These are phyloP conservation scores for Lithohypha guttulata DNA, from an alignment of 2,329 filamentous ascomycete species.

Conservation along the genomic window DNA sequence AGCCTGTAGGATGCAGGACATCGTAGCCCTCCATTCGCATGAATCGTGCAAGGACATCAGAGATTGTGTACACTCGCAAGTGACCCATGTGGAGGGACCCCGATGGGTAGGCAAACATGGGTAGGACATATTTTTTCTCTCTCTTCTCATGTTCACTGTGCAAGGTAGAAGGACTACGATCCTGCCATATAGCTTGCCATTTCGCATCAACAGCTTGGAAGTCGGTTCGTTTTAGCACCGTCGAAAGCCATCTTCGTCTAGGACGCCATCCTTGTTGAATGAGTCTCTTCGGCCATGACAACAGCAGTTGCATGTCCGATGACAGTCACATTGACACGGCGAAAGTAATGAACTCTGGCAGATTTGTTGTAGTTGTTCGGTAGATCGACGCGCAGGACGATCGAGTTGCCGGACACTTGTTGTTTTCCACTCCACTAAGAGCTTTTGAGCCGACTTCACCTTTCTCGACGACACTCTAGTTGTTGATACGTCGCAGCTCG, in stretches of 20 bases:
- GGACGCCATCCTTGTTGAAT: neutral
- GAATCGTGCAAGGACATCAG: constrained; percentile 71
- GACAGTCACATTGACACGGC: neutral
- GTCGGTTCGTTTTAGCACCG: constrained; percentile 25
- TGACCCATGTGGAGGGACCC: constrained; percentile 79
- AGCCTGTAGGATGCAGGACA: constrained; percentile 82
- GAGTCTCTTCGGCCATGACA: constrained; percentile 2
- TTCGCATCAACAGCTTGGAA: constrained; percentile 41
- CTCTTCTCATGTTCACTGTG: too few species aligned
- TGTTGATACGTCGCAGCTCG: too few species aligned
- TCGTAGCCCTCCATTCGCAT: constrained; percentile 61
- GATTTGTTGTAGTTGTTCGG: too few species aligned
- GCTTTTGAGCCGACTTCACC: too few species aligned
- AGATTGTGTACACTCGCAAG: constrained; percentile 79
- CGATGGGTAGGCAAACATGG: constrained; percentile 92
- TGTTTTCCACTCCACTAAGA: too few species aligned
- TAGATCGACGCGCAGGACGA: too few species aligned
- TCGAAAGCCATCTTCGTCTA: neutral
- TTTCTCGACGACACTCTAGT: too few species aligned
- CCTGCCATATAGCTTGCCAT: constrained; percentile 44
- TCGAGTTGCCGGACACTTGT: too few species aligned
- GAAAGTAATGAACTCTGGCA: too few species aligned
- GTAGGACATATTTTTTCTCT: constrained; percentile 57
- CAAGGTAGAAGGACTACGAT: too few species aligned
- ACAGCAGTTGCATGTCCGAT: constrained; percentile 7